phyloP scores from a whole-genome alignment of 1,284 basidiomycete species.

The Lentinus polychrous region DNA sequence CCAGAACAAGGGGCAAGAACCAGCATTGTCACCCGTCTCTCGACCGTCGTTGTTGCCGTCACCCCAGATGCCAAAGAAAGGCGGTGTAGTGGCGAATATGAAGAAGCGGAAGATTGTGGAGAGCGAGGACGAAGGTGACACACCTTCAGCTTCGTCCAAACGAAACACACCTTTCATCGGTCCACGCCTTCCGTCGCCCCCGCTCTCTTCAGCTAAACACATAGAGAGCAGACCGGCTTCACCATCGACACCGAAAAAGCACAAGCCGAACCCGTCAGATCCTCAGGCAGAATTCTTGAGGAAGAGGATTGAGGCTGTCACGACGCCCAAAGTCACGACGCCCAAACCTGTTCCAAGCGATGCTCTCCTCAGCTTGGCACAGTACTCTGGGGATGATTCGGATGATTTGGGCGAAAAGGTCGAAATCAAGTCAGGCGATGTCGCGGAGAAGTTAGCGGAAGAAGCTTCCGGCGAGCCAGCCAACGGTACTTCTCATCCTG shows the following conservation, averaged over 20 bases:
- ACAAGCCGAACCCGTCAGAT: constrained; percentile 28
- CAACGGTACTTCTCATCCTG: constrained; percentile 7
- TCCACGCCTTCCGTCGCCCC: constrained; percentile 49
- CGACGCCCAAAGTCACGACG: constrained; percentile 2
- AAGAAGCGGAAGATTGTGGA: constrained; percentile 50
- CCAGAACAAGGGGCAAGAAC: constrained; percentile 65
- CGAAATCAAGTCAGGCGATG: background rate
- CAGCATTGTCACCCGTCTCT: constrained; percentile 28
- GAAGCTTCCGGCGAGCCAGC: background rate
- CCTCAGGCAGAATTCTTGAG: constrained; percentile 57
- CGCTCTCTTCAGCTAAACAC: constrained; percentile 14
- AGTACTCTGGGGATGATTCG: constrained; percentile 47
- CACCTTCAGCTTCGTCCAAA: constrained; percentile 35
- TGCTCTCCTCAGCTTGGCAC: constrained; percentile 43
- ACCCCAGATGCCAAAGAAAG: constrained; percentile 23
- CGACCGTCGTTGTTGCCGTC: constrained; percentile 9
- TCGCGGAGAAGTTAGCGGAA: background rate
- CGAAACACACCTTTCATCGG: constrained; percentile 53
- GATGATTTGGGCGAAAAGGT: constrained; percentile 34
- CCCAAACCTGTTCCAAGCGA: constrained; percentile 23
- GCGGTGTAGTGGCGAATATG: constrained; percentile 46
- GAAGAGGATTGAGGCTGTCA: constrained; percentile 51
- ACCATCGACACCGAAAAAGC: constrained; percentile 15
- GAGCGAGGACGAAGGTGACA: constrained; percentile 41
- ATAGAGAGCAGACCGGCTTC: background rate